phyloP scores from a whole-genome alignment of 495 filamentous ascomycete genomes.

The Penicillium egyptiacum region DNA sequence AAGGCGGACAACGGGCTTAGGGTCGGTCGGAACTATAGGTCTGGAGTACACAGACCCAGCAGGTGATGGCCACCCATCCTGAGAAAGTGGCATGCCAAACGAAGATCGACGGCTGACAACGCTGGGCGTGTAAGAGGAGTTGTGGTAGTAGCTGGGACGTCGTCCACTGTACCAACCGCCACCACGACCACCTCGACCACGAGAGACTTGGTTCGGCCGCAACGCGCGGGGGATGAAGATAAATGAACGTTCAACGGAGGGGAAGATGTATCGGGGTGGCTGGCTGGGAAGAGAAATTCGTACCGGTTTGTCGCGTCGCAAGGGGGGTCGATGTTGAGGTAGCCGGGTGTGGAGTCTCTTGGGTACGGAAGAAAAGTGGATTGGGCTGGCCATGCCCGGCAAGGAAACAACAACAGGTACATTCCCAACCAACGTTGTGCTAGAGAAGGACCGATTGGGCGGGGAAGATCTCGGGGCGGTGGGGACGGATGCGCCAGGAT shows the following conservation, averaged over 20 bases:
- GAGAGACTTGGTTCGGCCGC: conserved; percentile 82
- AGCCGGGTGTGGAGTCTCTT: conserved; percentile 88
- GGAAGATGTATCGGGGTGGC: conserved; percentile 83
- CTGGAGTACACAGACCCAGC: conserved; percentile 73
- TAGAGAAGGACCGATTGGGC: conserved; percentile 68
- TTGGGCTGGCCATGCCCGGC: conserved; percentile 68
- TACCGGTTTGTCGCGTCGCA: conserved; percentile 95
- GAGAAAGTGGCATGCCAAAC: conserved; percentile 70
- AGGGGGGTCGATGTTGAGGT: conserved; percentile 89
- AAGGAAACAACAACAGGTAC: conserved; percentile 80
- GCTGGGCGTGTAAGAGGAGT: conserved; percentile 85
- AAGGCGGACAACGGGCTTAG: conserved; percentile 80
- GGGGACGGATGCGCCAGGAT: conserved; percentile 36
- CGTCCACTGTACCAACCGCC: conserved; percentile 69
- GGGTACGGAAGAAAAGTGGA: conserved; percentile 67
- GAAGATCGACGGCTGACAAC: conserved; percentile 90
- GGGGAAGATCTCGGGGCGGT: conserved; percentile 50
- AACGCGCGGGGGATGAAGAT: conserved; percentile 96
- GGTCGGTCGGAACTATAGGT: conserved; percentile 57
- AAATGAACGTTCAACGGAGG: conserved; percentile 84
- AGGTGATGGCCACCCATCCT: conserved; percentile 74
- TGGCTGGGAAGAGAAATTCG: conserved; percentile 85
- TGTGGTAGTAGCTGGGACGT: conserved; percentile 77
- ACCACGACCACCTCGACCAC: conserved; percentile 64
- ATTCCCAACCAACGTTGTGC: conserved; percentile 68